Percentiles rank a stretch among this genome's conserved stretches.
These are phyloP conservation scores for Lyophyllum semitale DNA, from an alignment of 768 basidiomycete genomes.

Conservation along the genomic window DNA sequence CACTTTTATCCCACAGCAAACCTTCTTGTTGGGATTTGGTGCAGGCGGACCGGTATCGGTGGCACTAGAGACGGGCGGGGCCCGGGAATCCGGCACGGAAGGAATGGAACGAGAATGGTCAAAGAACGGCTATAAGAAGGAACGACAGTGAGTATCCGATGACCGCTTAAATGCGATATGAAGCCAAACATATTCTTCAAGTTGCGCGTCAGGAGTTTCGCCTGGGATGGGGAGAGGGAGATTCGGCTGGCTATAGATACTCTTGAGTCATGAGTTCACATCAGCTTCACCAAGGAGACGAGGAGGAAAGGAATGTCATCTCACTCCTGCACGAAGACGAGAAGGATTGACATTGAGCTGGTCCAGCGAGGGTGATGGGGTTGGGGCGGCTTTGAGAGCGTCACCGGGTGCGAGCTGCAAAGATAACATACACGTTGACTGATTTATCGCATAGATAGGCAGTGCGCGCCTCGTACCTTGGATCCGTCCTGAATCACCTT, in stretches of 20 bases:
- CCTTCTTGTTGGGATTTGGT: neutral
- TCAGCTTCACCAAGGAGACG: neutral
- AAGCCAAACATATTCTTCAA: neutral
- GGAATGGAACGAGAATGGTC: neutral
- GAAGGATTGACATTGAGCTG: neutral
- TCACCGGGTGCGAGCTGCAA: neutral
- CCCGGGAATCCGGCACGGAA: neutral
- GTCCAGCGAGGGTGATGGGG: slow-evolving; percentile 1
- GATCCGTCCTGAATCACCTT: neutral
- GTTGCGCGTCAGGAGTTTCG: neutral
- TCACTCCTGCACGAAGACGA: slow-evolving; percentile 13
- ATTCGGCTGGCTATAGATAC: slow-evolving; percentile 31
- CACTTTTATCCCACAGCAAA: neutral
- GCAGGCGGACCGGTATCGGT: neutral
- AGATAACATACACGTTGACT: no score
- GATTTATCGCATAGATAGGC: no score
- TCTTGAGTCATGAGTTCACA: slow-evolving; percentile 14
- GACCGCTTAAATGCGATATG: neutral
- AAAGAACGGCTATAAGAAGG: neutral
- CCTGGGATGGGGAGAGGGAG: slow-evolving; percentile 23
- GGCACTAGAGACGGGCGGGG: neutral
- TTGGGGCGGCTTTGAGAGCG: neutral
- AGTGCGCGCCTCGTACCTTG: slow-evolving; percentile 10
- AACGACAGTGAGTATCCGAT: neutral
- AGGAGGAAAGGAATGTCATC: slow-evolving; percentile 12